Evolutionary conservation across 495 filamentous ascomycete genomes (phyloP).

Genomic region (Penicillium waksmanii): DNA sequence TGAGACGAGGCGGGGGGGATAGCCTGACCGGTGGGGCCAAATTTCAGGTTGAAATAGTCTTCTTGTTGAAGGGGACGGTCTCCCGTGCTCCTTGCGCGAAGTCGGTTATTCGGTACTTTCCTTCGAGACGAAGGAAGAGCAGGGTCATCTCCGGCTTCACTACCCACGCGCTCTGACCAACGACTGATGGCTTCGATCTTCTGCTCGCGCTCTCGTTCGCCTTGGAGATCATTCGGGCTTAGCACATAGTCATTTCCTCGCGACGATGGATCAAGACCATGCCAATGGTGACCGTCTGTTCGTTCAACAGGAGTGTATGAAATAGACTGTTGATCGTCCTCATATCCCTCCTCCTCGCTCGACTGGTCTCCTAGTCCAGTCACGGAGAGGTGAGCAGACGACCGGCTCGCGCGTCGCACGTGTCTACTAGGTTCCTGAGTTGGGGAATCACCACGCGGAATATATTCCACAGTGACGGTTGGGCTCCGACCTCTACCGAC

Average conservation of each 20-base stretch:
- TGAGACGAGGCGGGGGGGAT: slow-evolving; percentile 51
- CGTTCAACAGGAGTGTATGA: slow-evolving; percentile 27
- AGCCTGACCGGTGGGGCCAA: slow-evolving; percentile 21
- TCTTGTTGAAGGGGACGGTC: slow-evolving; percentile 44
- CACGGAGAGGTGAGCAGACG: slow-evolving; percentile 46
- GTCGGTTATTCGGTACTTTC: slow-evolving; percentile 29
- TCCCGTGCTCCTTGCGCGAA: slow-evolving; percentile 52
- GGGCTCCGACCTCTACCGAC: slow-evolving; percentile 45
- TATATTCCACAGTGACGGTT: slow-evolving; percentile 48
- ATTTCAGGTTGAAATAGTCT: slow-evolving; percentile 45
- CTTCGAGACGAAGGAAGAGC: slow-evolving; percentile 25
- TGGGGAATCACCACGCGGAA: slow-evolving; percentile 55
- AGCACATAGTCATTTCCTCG: slow-evolving; percentile 44
- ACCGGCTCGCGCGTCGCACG: slow-evolving; percentile 38
- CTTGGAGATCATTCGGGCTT: slow-evolving; percentile 51
- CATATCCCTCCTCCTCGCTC: slow-evolving; percentile 37
- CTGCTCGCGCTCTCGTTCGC: slow-evolving; percentile 41
- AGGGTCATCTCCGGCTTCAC: slow-evolving; percentile 42
- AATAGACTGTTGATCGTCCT: slow-evolving; percentile 22
- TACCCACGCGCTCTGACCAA: slow-evolving; percentile 49
- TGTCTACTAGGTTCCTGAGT: slow-evolving; percentile 28
- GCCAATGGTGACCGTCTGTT: slow-evolving; percentile 38
- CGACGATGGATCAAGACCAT: slow-evolving; percentile 46
- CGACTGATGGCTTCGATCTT: slow-evolving; percentile 49
- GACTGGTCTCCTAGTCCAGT: slow-evolving; percentile 24